Conservation (phyloP, 768 basidiomycete species). For the Phanerochaete carnosa region DNA sequence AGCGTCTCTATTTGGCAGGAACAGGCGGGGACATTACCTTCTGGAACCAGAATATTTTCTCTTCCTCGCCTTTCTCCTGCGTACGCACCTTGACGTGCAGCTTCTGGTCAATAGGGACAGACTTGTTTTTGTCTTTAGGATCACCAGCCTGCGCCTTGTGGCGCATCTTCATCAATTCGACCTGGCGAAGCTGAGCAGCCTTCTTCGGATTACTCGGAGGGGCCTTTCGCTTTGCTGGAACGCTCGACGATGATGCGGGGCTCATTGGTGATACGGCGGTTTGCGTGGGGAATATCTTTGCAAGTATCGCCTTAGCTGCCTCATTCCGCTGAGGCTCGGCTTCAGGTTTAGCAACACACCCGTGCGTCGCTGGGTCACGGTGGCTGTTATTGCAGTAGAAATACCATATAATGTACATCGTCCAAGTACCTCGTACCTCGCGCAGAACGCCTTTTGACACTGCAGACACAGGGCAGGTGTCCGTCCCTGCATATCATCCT, state of each 20-base stretch:
- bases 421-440: constrained; percentile 40
- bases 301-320: constrained; percentile 50
- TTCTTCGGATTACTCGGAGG: constrained; percentile 45
- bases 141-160: constrained; percentile 66
- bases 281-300: constrained; percentile 43
- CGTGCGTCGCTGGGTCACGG: constrained; percentile 61
- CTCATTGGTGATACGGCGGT: constrained; percentile 14
- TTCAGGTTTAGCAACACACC: constrained; percentile 36
- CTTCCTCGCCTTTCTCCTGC: constrained; percentile 28
- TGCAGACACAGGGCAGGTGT: constrained; percentile 42
- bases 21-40: constrained; percentile 45
- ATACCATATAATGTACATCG: background rate
- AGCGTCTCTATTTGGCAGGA: background rate
- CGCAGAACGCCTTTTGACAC: constrained; percentile 62
- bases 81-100: constrained; percentile 49
- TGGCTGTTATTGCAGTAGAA: constrained; percentile 43
- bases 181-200: constrained; percentile 48
- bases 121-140: constrained; percentile 48
- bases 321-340: constrained; percentile 33
- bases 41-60: constrained; percentile 63
- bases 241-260: constrained; percentile 8
- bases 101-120: constrained; percentile 51
- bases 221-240: constrained; percentile 11
- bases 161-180: constrained; percentile 73
- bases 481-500: constrained; percentile 22